phyloP scores from a whole-genome alignment of 345 rosid species.

The Hibiscus trionum region DNA sequence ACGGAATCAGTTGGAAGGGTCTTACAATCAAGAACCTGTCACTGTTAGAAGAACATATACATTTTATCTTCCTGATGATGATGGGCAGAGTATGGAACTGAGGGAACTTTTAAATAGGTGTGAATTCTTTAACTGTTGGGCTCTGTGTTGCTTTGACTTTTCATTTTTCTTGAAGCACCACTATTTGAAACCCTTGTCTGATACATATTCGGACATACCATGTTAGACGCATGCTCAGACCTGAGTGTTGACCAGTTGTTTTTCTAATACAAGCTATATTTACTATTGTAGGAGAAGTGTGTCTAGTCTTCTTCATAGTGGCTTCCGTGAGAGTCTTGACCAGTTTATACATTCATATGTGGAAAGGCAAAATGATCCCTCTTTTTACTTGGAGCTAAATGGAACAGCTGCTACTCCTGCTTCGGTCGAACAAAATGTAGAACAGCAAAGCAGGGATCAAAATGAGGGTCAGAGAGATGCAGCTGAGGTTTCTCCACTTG shows the following conservation, averaged over 20 bases:
- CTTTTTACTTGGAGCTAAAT: slow-evolving; percentile 60
- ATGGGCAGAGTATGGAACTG: slow-evolving; percentile 55
- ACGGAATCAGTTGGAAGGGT: slow-evolving; percentile 49
- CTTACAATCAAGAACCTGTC: slow-evolving; percentile 40
- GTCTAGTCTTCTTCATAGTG: slow-evolving; percentile 81
- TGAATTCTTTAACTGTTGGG: slow-evolving; percentile 7
- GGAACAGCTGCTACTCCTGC: slow-evolving; percentile 43
- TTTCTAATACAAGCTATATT: slow-evolving; percentile 16
- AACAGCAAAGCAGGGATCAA: slow-evolving; percentile 45
- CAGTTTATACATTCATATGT: slow-evolving; percentile 76
- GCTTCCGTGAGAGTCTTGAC: slow-evolving; percentile 82
- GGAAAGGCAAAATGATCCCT: slow-evolving; percentile 68
- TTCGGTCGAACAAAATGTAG: slow-evolving; percentile 41
- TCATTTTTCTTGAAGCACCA: neutral
- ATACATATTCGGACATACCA: neutral
- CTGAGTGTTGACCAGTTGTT: neutral
- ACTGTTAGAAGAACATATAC: slow-evolving; percentile 39
- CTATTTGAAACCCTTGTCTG: neutral
- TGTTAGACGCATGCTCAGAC: neutral
- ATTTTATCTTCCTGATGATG: slow-evolving; percentile 52
- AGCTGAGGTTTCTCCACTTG: slow-evolving; percentile 37
- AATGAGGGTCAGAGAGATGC: slow-evolving; percentile 34
- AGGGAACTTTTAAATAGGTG: slow-evolving; percentile 85
- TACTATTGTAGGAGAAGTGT: slow-evolving; percentile 72
- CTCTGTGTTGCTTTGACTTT: neutral